A percentile compares a stretch with the other conserved stretches of the same genome.
These are phyloP conservation scores for Talaromyces sp. DNA, from an alignment of 2,329 filamentous ascomycete genomes.

Conservation along the genomic window DNA sequence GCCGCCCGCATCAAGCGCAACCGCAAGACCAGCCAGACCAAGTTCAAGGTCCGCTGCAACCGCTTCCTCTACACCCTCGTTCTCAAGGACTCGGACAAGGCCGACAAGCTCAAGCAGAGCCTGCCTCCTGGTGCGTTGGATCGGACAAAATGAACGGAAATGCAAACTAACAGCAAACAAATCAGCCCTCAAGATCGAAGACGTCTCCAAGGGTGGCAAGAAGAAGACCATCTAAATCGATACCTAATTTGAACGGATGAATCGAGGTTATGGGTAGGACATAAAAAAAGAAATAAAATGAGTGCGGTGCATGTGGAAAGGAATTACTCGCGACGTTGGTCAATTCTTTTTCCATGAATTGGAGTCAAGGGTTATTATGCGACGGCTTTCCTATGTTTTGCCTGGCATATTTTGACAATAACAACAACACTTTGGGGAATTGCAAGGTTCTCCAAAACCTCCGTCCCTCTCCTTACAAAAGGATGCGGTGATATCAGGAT, in stretches of 20 bases:
- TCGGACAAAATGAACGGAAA: neutral
- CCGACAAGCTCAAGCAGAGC: constrained; percentile 99
- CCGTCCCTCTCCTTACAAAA: neutral
- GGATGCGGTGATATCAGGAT: neutral
- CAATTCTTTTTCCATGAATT: neutral
- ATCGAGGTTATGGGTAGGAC: neutral
- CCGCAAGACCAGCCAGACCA: constrained; percentile 84
- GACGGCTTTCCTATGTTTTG: neutral
- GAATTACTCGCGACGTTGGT: neutral
- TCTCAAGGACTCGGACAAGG: constrained; percentile 98
- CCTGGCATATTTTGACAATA: neutral
- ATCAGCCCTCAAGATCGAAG: constrained; percentile 40
- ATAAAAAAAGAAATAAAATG: neutral
- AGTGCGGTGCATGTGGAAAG: neutral
- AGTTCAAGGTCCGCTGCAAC: constrained; percentile 99
- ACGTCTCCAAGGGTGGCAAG: constrained; percentile 41
- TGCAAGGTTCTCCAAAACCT: neutral
- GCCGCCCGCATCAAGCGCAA: constrained; percentile 95
- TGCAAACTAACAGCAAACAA: constrained; percentile 16
- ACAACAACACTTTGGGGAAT: neutral
- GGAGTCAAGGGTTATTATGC: neutral
- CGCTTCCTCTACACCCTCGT: constrained; percentile 96
- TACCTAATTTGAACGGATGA: neutral
- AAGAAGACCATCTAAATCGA: constrained; percentile 40
- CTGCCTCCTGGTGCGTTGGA: constrained; percentile 80